Evolutionary conservation across 805 yeast species (phyloP).

Genomic region (Saccharomyces jurei): DNA sequence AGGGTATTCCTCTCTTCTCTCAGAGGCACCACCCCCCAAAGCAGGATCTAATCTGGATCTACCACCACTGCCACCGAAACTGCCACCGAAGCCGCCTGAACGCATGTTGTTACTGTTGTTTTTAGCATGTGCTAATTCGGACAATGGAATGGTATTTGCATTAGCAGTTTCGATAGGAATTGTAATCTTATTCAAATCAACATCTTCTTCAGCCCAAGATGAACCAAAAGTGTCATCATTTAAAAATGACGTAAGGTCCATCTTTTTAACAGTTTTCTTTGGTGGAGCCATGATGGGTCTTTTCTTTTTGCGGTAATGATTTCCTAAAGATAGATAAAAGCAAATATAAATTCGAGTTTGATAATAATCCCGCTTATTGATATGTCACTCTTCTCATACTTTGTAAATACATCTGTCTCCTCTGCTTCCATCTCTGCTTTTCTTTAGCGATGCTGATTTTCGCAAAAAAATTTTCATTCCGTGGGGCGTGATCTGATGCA

Average conservation of each 20-base stretch:
- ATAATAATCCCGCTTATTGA: neutral
- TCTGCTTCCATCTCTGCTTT: neutral
- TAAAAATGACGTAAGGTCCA: constrained; percentile 83
- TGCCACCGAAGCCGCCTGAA: constrained; percentile 14
- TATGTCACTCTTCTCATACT: neutral
- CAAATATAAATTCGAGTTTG: neutral
- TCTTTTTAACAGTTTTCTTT: constrained; percentile 60
- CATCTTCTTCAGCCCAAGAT: constrained; percentile 82
- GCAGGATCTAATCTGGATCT: constrained; percentile 33
- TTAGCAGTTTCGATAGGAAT: constrained; percentile 36
- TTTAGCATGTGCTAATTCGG: constrained; percentile 22
- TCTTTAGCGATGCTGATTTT: neutral
- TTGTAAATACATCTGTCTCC: neutral
- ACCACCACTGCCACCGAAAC: constrained; percentile 20
- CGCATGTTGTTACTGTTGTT: constrained; percentile 1
- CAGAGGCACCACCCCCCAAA: constrained; percentile 29
- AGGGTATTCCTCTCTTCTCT: constrained; percentile 62
- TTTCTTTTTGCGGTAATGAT: neutral
- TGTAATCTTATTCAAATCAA: constrained; percentile 59
- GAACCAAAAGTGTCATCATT: constrained; percentile 64
- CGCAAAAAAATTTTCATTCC: neutral
- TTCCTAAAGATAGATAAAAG: neutral
- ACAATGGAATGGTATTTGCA: constrained; percentile 25
- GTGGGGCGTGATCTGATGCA: neutral
- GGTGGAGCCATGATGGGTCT: constrained; percentile 43